Evolutionary conservation across 177 flowering plant species (phyloP).

Genomic region (Tripterygium wilfordii): DNA sequence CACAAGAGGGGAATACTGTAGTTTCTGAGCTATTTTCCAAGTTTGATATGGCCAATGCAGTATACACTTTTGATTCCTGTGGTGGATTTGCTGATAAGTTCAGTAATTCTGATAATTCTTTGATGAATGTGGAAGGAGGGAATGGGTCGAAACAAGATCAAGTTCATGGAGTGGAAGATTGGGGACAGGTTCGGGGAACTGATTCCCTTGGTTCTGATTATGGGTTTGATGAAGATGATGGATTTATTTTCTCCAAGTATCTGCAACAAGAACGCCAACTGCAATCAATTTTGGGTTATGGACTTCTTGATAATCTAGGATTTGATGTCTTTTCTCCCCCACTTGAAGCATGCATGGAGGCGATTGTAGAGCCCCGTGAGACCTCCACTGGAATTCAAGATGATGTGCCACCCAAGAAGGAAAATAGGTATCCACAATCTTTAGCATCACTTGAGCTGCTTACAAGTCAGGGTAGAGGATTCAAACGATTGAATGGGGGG

Average conservation of each 20-base stretch:
- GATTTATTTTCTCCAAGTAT: constrained; percentile 6
- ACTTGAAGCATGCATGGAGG: constrained; percentile 11
- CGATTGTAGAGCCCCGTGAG: constrained; percentile 1
- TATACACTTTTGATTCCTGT: too few relatives aligned
- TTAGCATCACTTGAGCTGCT: constrained; percentile 5
- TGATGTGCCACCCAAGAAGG: constrained; percentile 10
- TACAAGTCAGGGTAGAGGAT: not conserved
- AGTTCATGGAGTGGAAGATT: constrained; percentile 11
- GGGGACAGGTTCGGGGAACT: constrained; percentile 5
- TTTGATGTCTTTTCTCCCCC: constrained; percentile 11
- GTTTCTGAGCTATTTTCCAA: too few relatives aligned
- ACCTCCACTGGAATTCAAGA: not conserved
- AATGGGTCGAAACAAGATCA: constrained; percentile 7
- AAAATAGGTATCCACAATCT: constrained; percentile 8
- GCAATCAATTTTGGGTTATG: constrained; percentile 8
- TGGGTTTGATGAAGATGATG: too few relatives aligned
- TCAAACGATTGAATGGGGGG: not conserved
- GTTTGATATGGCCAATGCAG: too few relatives aligned
- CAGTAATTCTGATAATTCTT: too few relatives aligned
- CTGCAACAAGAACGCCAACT: constrained; percentile 6
- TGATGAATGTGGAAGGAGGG: constrained; percentile 4
- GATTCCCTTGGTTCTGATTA: constrained; percentile 12
- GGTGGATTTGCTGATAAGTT: too few relatives aligned
- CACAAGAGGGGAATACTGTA: too few relatives aligned
- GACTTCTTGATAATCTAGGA: constrained; percentile 8